phyloP scores from a whole-genome alignment of 2,329 filamentous ascomycete genomes.

The Fusarium zealandicum region DNA sequence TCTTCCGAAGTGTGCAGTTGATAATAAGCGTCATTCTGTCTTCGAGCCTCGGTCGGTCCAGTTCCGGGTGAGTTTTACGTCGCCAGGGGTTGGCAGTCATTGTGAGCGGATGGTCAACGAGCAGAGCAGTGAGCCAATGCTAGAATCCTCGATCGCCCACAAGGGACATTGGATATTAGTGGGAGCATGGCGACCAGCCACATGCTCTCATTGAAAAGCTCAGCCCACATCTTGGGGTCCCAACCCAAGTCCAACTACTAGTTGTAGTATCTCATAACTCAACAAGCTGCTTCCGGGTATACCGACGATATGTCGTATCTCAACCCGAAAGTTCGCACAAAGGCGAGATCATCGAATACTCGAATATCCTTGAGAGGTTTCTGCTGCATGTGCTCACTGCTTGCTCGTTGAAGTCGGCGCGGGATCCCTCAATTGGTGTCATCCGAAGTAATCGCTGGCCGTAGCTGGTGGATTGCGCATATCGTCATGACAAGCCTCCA shows the following conservation, averaged over 20 bases:
- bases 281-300: background rate
- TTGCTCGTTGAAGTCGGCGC: constrained; percentile 53
- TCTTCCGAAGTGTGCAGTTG: constrained; percentile 53
- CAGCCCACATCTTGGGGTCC: constrained; percentile 29
- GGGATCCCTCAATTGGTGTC: constrained; percentile 37
- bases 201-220: constrained; percentile 19
- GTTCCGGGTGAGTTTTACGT: constrained; percentile 39
- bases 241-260: constrained; percentile 23
- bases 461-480: constrained; percentile 27
- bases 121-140: constrained; percentile 43
- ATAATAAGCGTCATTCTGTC: constrained; percentile 41
- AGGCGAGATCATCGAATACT: constrained; percentile 9
- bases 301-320: constrained; percentile 6
- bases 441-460: constrained; percentile 38
- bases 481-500: constrained; percentile 36
- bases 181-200: constrained; percentile 18
- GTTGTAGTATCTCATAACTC: background rate
- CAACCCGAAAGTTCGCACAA: constrained; percentile 3
- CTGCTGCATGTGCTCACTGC: constrained; percentile 56
- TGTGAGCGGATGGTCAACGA: constrained; percentile 36
- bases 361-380: constrained; percentile 19
- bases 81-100: constrained; percentile 32
- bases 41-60: constrained; percentile 45
- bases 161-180: constrained; percentile 6
- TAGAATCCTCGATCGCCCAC: constrained; percentile 13